Conservation (phyloP, 2,329 filamentous ascomycete genomes). For the Thielaviopsis musarum region DNA sequence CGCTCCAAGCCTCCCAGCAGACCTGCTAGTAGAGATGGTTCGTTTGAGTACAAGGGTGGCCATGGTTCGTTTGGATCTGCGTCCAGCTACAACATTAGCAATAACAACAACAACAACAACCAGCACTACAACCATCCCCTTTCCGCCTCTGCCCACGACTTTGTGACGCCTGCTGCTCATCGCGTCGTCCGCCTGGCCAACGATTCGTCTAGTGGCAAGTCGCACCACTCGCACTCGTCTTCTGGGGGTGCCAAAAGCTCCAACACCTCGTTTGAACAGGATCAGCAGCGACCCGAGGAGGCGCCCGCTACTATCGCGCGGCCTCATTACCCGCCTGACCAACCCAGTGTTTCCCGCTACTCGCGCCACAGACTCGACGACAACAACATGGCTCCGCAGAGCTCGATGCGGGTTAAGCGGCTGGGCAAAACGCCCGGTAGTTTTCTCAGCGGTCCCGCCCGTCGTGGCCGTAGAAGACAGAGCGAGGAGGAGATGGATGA, state of each 20-base stretch:
- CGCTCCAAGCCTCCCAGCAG: constrained; percentile 22
- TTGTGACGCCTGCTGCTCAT: constrained; percentile 37
- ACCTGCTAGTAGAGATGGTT: constrained; percentile 25
- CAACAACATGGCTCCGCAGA: constrained; percentile 42
- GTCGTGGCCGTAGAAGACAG: constrained; percentile 51
- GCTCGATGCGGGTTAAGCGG: constrained; percentile 62
- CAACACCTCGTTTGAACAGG: constrained; percentile 11
- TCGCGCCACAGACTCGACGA: constrained; percentile 40
- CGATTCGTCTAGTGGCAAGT: constrained; percentile 27
- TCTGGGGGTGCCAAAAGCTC: constrained; percentile 15
- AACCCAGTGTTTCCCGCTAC: constrained; percentile 28
- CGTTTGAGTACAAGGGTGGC: constrained; percentile 22
- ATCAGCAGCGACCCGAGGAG: constrained; percentile 3
- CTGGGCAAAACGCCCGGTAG: constrained; percentile 59
- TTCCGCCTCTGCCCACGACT: constrained; percentile 17
- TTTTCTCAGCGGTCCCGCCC: constrained; percentile 64
- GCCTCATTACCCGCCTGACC: constrained; percentile 1
- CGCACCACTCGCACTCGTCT: constrained; percentile 13
- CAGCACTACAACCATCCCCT: neutral
- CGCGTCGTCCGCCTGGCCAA: constrained; percentile 38
- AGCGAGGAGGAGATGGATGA: constrained; percentile 48
- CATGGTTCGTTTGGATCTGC: constrained; percentile 4
- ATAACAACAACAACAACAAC: neutral
- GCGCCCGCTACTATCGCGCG: constrained; percentile 1
- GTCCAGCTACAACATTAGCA: neutral